Evolutionary conservation across 2,329 filamentous ascomycete species (phyloP), one percentile per base, ranked within the genome.

Genomic region (Elsinoe batatas): DNA sequence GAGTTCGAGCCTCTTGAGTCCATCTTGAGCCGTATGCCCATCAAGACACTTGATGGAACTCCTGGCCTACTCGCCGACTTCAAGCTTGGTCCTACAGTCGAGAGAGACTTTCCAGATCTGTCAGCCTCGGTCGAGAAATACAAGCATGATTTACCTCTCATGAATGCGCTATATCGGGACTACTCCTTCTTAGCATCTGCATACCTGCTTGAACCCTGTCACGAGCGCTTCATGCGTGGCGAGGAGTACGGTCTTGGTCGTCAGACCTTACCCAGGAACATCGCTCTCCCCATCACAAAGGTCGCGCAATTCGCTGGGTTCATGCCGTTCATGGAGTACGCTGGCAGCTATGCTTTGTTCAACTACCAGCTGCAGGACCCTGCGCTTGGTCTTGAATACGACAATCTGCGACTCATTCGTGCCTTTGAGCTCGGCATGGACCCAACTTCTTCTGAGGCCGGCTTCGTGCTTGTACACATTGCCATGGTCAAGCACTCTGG

Each of bases 391-490:
- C 68, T 78, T 13, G 71, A 74, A 12, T 83, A 84, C 62, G 69
- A 74, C 37, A 83, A 83, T 74, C 77, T 96, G 20, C 85, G 89
- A 10, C 81, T 96, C 32, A 84, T 96, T 66, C 87, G 91, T 35
- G 91, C 89, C 20, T 97, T 96, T 64, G 91, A 96, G 72, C 81
- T 85, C 64, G 91, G 91, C 12, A 82, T 95, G 7, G 87, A 96
- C 68, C 87, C 87, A 0, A 79, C 79, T 32, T 94, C 88, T 2
- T 95, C 90, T 6, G 91, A 96, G 70, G 91, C 91, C 0, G 91
- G 91, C 50, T 96, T 97, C 68, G 89, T 96, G n/a, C 80, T 96
- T 11, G 91, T 93, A 3, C 91, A 96, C 69, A 84, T 97, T 53
- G 89, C 94, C 71, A 97, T 96, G 91, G 91, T 95, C 50, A 84